Base-by-base conservation (phyloP, 768 basidiomycete genomes). In the Macrolepiota dolichaula region DNA sequence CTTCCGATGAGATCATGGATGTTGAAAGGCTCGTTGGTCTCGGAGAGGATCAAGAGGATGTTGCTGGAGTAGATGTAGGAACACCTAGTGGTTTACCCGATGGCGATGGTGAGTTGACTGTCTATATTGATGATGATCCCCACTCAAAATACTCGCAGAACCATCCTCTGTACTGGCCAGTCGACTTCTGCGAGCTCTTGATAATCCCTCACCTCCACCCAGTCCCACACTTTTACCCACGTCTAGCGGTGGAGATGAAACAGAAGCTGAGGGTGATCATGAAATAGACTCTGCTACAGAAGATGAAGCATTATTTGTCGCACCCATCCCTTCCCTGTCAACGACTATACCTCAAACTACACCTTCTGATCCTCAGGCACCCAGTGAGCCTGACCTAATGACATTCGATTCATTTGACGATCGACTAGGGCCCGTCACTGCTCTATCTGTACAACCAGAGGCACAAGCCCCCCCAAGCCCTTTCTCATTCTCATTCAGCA, bases 151-250 rank as follows among this genome's bases (percentile, higher is more conserved):
- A 42, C 62, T 47, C 44, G 38, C 63, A 84, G 90, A 91, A 68
- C 89, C 88, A 9, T 82, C 88, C 1, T 87, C 88, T 58, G 78
- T 79, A 4, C 75, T 92, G 52, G 91, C 87, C 35, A 82, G 76
- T 63, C 85, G 74, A 72, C 83, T 92, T 50, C 79, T 87, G 49
- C 80, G 84, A 53, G 90, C 91, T 55, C 82, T 84, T 60, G 85
- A 85, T 66, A 92, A 92, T 66, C 91, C 91, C 17, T 92, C 90
- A 17, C 89, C 90, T 17, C 77, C 77, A 32, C 77, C 77, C 29
- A 72, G 71, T 61, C 71, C 71, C 22, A 64, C 68, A 1, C 53
- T 63, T n/a, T 55, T 69, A 12, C 29, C 55, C 9, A 25, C 22
- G 37, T 32, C 13, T 17, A 38, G 36, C 44, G 63, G 53, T 29